These are phyloP conservation scores for Lasiosphaeria ovina DNA, from an alignment of 495 filamentous ascomycete species.

Conservation along the genomic window DNA sequence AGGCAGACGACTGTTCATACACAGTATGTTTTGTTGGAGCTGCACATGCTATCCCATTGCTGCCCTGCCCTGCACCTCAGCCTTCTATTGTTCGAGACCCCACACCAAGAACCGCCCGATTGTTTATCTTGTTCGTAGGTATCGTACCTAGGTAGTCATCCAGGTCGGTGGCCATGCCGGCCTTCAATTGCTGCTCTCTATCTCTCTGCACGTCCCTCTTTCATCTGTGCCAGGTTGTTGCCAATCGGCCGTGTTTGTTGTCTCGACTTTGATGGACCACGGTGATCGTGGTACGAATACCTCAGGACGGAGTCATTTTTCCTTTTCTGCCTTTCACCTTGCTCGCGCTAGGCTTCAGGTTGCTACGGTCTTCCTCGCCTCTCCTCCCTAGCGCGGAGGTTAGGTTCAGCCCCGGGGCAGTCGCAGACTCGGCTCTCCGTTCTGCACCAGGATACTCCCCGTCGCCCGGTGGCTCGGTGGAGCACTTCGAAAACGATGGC, in stretches of 20 bases:
- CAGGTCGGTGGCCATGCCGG: background rate
- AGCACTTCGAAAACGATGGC: slow-evolving; percentile 21
- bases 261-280: background rate
- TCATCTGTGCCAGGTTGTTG: too few relatives aligned
- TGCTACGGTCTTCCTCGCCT: too few relatives aligned
- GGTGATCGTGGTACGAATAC: too few relatives aligned
- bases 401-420: too few relatives aligned
- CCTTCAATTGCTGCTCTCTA: background rate
- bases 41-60: too few relatives aligned
- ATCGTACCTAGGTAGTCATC: background rate
- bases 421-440: too few relatives aligned
- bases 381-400: too few relatives aligned
- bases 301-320: background rate
- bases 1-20: too few relatives aligned
- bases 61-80: background rate
- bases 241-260: too few relatives aligned
- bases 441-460: background rate
- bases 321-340: background rate
- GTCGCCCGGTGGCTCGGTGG: background rate
- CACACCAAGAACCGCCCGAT: background rate
- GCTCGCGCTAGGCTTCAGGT: too few relatives aligned
- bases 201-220: too few relatives aligned
- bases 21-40: too few relatives aligned
- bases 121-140: background rate
- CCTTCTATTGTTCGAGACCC: background rate